Base-by-base conservation (phyloP, 805 yeast genomes). In the Candida boleticola region DNA sequence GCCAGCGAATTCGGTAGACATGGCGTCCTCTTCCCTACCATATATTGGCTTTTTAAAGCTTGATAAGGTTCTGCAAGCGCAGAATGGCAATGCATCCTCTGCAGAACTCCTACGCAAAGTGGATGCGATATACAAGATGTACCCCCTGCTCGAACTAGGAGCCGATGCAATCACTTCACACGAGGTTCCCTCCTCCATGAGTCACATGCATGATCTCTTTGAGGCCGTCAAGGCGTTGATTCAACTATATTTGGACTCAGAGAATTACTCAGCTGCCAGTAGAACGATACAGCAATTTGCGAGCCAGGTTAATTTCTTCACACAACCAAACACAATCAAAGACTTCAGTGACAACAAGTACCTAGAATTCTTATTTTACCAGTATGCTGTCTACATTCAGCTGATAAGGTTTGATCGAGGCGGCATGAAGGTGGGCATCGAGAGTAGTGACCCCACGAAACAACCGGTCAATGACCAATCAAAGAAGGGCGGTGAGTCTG, bases 301-400 rank as follows among this genome's bases (percentile, higher is more conserved):
- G 5, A 43, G 54, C 14, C 29, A 48, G 21, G 52, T 52, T 17
- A 60, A 48, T 20, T 61, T 65, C 45, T 34, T 51, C 16, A 48
- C 51, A 14, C 66, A 60, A 29, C 63, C 66, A 5, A 21, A 43
- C 39, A 10, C 56, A 48, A 27, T 53, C 62, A 36, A 44, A 45
- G 13, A 38, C 9, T 20, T 38, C 17, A 25, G 13, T 10, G 41
- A 44, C 5, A 65, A 62, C 48, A 40, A 50, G 23, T 61, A 50
- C 47, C 43, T 65, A 25, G 68, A 66, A 48, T 58, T 51, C 38
- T 47, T 55, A 22, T 60, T 61, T 37, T 54, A 52, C 39, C 67
- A 61, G 37, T 54, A 53, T 25, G 37, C 53, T 3, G 44, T 53
- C 17, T 14, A 35, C 13, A 7, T 35, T 14, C 38, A 35, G 19